Conservation (phyloP, 805 yeast genomes). For the Kuraishia floccosa region DNA sequence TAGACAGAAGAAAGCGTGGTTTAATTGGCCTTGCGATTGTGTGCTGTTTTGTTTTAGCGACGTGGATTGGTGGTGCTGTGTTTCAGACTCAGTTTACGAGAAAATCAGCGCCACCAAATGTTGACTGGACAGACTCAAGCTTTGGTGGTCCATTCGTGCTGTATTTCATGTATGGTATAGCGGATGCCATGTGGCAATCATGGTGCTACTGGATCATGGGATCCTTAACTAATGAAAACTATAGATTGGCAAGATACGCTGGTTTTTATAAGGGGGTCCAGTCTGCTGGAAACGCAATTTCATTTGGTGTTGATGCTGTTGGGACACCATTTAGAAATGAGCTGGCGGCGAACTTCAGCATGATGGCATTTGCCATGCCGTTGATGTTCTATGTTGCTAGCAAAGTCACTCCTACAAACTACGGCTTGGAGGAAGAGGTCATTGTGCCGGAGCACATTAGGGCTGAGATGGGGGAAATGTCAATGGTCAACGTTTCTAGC, state of each 20-base stretch:
- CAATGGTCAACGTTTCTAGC: no score
- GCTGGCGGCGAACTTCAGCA: no score
- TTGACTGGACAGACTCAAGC: constrained; percentile 33
- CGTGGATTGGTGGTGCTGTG: not conserved
- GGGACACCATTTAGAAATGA: constrained; percentile 18
- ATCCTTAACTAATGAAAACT: constrained; percentile 43
- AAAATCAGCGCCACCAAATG: constrained; percentile 4
- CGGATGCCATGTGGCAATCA: constrained; percentile 51
- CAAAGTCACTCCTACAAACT: no score
- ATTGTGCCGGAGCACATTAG: no score
- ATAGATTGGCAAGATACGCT: constrained; percentile 43
- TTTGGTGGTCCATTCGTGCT: constrained; percentile 53
- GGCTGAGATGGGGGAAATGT: no score
- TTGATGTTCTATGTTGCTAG: no score
- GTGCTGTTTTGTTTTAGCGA: no score
- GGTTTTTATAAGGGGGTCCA: constrained; percentile 57
- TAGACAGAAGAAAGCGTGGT: no score
- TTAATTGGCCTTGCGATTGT: no score
- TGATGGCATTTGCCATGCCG: no score
- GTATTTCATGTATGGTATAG: constrained; percentile 50
- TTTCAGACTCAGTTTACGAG: constrained; percentile 1
- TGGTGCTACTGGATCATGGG: constrained; percentile 50
- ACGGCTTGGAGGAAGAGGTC: no score
- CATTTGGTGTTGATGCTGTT: constrained; percentile 44
- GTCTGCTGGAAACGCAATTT: constrained; percentile 52